Evolutionary conservation across 2,329 filamentous ascomycete species (phyloP).

Genomic region (Geosmithia flava): DNA sequence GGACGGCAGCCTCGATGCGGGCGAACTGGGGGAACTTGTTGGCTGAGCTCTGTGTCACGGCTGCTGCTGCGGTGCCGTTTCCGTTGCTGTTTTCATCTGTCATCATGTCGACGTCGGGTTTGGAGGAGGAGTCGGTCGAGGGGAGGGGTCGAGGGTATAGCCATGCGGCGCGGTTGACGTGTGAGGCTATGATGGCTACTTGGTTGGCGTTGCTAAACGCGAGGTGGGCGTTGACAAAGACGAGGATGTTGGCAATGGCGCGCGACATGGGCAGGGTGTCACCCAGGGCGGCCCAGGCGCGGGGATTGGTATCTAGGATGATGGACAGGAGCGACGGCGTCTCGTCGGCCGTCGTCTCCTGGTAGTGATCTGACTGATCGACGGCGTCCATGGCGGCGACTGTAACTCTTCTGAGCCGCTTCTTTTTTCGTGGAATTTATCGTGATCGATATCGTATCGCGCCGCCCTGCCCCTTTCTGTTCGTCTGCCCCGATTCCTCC

Average conservation of each 20-base stretch:
- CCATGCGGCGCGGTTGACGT: conserved; percentile 77
- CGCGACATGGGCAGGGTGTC: conserved; percentile 66
- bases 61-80: no score
- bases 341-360: conserved; percentile 39
- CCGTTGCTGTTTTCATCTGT: neutral
- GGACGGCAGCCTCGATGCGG: conserved; percentile 70
- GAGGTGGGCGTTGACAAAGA: conserved; percentile 95
- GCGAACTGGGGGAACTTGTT: conserved; percentile 95
- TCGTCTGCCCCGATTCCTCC: neutral
- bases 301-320: conserved; percentile 91
- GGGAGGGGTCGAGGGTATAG: conserved; percentile 55
- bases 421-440: neutral
- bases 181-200: conserved; percentile 82
- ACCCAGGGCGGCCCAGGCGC: conserved; percentile 76
- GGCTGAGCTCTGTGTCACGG: conserved; percentile 32
- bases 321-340: conserved; percentile 78
- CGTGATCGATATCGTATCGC: neutral
- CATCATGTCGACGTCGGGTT: neutral
- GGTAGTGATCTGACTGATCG: conserved; percentile 50
- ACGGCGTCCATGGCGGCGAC: conserved; percentile 32
- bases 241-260: conserved; percentile 76
- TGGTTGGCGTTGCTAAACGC: conserved; percentile 90
- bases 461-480: neutral
- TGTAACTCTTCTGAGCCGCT: neutral
- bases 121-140: conserved; percentile 3